Conservation (phyloP, 768 basidiomycete genomes). For the Kwoniella sp. region DNA sequence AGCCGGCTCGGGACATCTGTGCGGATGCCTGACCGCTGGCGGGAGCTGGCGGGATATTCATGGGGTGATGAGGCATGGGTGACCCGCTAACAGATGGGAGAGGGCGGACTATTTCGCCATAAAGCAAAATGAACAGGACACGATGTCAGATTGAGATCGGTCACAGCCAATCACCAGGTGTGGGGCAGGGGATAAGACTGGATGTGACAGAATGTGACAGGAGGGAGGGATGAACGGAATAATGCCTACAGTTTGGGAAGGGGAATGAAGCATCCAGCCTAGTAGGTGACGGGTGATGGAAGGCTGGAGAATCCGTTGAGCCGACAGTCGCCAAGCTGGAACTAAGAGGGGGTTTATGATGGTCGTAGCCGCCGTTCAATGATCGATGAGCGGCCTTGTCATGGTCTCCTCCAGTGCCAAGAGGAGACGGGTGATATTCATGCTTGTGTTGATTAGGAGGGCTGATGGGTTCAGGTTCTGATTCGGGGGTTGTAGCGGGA, state of each 20-base stretch:
- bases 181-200: not conserved
- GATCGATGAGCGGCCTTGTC: conserved; percentile 18
- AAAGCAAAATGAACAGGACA: not conserved
- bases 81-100: conserved; percentile 30
- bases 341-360: conserved; percentile 13
- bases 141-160: conserved; percentile 1
- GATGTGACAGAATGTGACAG: not conserved
- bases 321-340: conserved; percentile 16
- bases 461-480: conserved; percentile 27
- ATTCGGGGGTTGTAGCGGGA: conserved; percentile 32
- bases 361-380: conserved; percentile 17
- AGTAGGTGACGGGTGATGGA: conserved; percentile 7
- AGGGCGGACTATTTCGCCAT: conserved; percentile 26
- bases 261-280: conserved; percentile 36
- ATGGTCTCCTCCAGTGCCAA: conserved; percentile 16
- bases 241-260: conserved; percentile 39
- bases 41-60: conserved; percentile 38
- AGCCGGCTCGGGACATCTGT: conserved; percentile 31
- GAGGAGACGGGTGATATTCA: conserved; percentile 23
- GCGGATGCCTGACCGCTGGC: conserved; percentile 23
- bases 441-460: conserved; percentile 17
- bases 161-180: not conserved
- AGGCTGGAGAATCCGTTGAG: not conserved
- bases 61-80: conserved; percentile 22
- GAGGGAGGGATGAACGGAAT: not conserved